A percentile compares a stretch with the other conserved stretches of the same genome.
Conservation (phyloP, 345 rosid species). For the Streptanthus diversifolius region DNA sequence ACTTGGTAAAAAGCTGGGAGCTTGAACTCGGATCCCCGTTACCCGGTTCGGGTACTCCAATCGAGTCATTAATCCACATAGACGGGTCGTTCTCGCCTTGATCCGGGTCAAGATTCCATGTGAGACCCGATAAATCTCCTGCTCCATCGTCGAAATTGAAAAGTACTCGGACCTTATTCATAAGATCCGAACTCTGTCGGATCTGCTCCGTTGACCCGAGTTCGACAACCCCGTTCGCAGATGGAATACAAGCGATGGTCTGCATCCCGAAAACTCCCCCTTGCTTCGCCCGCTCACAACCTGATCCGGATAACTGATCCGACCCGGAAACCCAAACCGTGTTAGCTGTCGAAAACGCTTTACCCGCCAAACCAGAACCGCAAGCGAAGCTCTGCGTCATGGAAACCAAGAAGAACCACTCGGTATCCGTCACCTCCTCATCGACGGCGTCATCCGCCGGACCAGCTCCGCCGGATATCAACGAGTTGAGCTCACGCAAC, state of each 20-base stretch:
- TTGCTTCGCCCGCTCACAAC: slow-evolving; percentile 76
- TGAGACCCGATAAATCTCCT: slow-evolving; percentile 47
- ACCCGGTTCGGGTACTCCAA: slow-evolving; percentile 28
- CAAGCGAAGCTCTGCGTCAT: slow-evolving; percentile 86
- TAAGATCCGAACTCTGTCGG: slow-evolving; percentile 72
- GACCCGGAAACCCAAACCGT: slow-evolving; percentile 75
- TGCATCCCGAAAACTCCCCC: slow-evolving; percentile 78
- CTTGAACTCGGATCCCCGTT: slow-evolving; percentile 27
- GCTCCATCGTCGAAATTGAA: slow-evolving; percentile 55
- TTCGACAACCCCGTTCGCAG: slow-evolving; percentile 85
- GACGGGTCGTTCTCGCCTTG: slow-evolving; percentile 89
- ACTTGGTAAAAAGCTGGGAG: slow-evolving; percentile 38
- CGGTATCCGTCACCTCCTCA: slow-evolving; percentile 95
- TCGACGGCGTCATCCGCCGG: slow-evolving; percentile 61
- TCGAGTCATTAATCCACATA: slow-evolving; percentile 74
- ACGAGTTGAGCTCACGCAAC: slow-evolving; percentile 77
- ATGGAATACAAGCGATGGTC: slow-evolving; percentile 84
- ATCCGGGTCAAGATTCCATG: slow-evolving; percentile 55
- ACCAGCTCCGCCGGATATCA: slow-evolving; percentile 63
- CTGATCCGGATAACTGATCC: slow-evolving; percentile 53
- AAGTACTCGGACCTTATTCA: slow-evolving; percentile 64
- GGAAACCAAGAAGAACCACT: slow-evolving; percentile 94
- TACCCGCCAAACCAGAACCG: slow-evolving; percentile 80
- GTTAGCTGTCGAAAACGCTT: slow-evolving; percentile 51
- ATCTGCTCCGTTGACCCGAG: slow-evolving; percentile 83